Percentiles rank a stretch among this genome's conserved stretches.
phyloP scores from a whole-genome alignment of 805 yeast genomes.

The Dipodascus albidus region DNA sequence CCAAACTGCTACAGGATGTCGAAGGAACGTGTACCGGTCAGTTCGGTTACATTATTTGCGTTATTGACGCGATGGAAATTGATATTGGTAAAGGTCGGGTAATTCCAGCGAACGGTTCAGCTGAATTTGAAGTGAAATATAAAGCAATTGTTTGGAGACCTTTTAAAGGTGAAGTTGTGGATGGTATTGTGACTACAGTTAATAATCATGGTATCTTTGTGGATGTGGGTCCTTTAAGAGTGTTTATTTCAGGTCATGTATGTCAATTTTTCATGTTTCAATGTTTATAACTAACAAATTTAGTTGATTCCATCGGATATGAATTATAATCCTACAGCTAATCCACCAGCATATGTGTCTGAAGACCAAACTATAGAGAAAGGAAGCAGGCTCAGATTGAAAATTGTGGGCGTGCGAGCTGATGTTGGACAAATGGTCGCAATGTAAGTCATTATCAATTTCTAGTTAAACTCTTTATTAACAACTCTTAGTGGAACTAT shows the following conservation, averaged over 20 bases:
- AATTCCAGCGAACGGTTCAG: constrained; percentile 84
- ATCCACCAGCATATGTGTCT: constrained; percentile 96
- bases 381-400: constrained; percentile 86
- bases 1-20: constrained; percentile 85
- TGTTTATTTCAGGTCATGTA: constrained; percentile 82
- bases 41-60: constrained; percentile 95
- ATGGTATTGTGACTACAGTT: constrained; percentile 89
- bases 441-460: constrained; percentile 30
- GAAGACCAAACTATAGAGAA: constrained; percentile 93
- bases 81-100: constrained; percentile 93
- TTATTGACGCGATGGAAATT: constrained; percentile 83
- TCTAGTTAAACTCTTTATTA: constrained; percentile 2
- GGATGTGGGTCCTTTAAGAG: constrained; percentile 93
- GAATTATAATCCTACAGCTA: constrained; percentile 87
- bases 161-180: constrained; percentile 97
- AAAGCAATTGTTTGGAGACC: constrained; percentile 98
- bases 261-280: constrained; percentile 3
- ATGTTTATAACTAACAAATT: neutral
- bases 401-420: constrained; percentile 93
- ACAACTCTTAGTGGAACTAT: constrained; percentile 57
- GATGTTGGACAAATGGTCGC: constrained; percentile 97
- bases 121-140: constrained; percentile 92
- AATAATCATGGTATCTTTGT: constrained; percentile 95
- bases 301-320: constrained; percentile 81
- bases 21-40: constrained; percentile 99